Evolutionary conservation across 768 basidiomycete genomes (phyloP), one percentile per base, ranked within the genome.

Genomic region (Mycena vulgaris): DNA sequence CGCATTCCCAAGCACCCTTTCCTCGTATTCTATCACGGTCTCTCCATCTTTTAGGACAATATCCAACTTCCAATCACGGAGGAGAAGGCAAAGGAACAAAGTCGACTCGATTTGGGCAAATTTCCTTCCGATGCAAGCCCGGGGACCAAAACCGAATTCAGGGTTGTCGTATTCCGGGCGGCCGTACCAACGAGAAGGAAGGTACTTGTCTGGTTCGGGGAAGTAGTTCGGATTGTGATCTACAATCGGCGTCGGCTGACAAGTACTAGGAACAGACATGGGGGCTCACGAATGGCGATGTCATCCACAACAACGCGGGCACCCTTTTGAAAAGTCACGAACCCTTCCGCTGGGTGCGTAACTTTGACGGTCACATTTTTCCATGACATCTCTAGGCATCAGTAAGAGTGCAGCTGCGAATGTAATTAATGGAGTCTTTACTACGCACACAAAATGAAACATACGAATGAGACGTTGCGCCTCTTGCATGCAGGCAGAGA

Each of bases 371-470:
- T 59, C 9, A 59, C 58, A 7, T 59, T 42, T n/a, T 13, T 59
- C 58, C 58, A 59, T 45, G 27, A 59, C 28, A 27, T 59, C 42
- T 25, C 58, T 45, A 7, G 55, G 47, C 47, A 61, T 61, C n/a
- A 61, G 37, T 14, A 61, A 33, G 30, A 60, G 59, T 21, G 59
- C 47, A 35, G 45, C 45, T 57, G 35, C 21, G 4, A 8, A 16
- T 13, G n/a, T 11, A 35, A n/a, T 25, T 5, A 39, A 39, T 37
- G 33, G 31, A 31, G 14, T 9, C 2, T 0, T 45, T 4, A 4
- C 3, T 1, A n/a, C 28, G 19, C 33, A 1, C 28, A 28, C 9
- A n/a, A 16, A 13, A 57, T n/a, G 27, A 45, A 45, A 47, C 58
- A 31, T 21, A 59, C 58, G 42, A 21, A 59, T 45, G 30, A 61